Evolutionary conservation across 2,329 filamentous ascomycete genomes (phyloP), one percentile per base, ranked within the genome.

Genomic region (Chalara sp.): DNA sequence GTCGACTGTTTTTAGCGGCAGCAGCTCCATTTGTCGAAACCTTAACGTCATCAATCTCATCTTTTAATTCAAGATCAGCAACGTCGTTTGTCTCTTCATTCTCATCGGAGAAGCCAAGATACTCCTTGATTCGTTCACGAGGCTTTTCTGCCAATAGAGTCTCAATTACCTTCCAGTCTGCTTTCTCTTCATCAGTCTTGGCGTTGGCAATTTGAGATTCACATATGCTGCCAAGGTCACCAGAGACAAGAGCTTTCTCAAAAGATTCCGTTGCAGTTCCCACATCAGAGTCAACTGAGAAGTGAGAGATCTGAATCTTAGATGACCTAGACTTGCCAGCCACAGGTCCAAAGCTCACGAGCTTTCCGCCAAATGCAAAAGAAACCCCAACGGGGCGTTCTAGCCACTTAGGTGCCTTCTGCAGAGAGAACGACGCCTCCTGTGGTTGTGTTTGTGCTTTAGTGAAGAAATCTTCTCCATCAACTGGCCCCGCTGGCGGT

Each of bases 381-480:
- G 90, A 88, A 12, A 86, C 92, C 61, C 89, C 89, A 41, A 85
- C 80, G 1, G 92, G 91, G 49, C 87, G 80, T 69, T 95, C 84
- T 41, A 93, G 78, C 93, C 93, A 99, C 60, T 84, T 91, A 1
- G 93, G 95, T 1, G 93, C 85, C 64, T 89, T 90, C 46, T 78
- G 75, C 43, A 99, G 75, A 2, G 89, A 89, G 74, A 97, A 99
- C 2, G 88, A 90, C 30, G 88, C 87, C 28, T 85, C 87, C 68
- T 96, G 91, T 3, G 92, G 89, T 63, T 96, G 89, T 6, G 85
- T 88, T 67, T 96, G 91, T 8, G 91, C 92, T 67, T 89, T 91
- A 11, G 88, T 87, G 64, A 99, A 99, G 75, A 99, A 99, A 64
- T 97, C 93, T 64, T 96, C 93, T 45, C 87, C 91, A 63, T 96